A percentile compares a stretch with the other conserved stretches of the same genome.
These are phyloP conservation scores for Raphanus sativus DNA, from an alignment of 345 rosid species.

Conservation along the genomic window DNA sequence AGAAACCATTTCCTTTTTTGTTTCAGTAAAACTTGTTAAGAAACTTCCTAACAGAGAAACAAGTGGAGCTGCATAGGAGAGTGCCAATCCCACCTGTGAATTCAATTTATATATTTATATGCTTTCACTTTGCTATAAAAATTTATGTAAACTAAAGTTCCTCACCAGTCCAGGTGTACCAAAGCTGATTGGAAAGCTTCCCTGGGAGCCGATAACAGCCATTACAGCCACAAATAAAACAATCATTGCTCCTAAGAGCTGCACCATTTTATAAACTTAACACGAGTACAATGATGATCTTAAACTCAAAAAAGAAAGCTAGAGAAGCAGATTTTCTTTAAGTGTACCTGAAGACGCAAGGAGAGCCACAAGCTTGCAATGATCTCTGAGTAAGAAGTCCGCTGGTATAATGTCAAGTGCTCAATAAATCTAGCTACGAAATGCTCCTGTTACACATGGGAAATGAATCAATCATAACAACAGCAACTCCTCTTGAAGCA, in stretches of 20 bases:
- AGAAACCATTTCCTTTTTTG: constrained; percentile 95
- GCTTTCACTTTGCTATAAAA: background rate
- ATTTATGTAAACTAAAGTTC: constrained; percentile 12
- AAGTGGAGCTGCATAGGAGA: constrained; percentile 84
- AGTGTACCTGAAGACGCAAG: constrained; percentile 86
- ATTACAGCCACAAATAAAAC: constrained; percentile 70
- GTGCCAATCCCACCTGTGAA: constrained; percentile 85
- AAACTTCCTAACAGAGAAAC: constrained; percentile 86
- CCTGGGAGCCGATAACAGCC: constrained; percentile 74
- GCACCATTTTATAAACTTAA: constrained; percentile 23
- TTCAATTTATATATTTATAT: background rate
- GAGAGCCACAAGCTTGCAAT: constrained; percentile 96
- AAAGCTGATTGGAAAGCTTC: constrained; percentile 60
- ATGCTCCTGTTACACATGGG: constrained; percentile 47
- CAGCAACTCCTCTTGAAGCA: background rate
- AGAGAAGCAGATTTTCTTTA: background rate
- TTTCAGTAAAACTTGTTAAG: constrained; percentile 88
- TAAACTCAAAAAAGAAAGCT: background rate
- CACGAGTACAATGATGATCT: constrained; percentile 13
- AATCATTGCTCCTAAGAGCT: constrained; percentile 78
- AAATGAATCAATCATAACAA: constrained; percentile 8
- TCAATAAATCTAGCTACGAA: constrained; percentile 61
- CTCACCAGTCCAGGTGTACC: constrained; percentile 94
- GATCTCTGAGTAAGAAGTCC: constrained; percentile 78
- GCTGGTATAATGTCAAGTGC: constrained; percentile 64